Base-by-base conservation (phyloP, 148 eudicot species). In the Persicaria maculosa region DNA sequence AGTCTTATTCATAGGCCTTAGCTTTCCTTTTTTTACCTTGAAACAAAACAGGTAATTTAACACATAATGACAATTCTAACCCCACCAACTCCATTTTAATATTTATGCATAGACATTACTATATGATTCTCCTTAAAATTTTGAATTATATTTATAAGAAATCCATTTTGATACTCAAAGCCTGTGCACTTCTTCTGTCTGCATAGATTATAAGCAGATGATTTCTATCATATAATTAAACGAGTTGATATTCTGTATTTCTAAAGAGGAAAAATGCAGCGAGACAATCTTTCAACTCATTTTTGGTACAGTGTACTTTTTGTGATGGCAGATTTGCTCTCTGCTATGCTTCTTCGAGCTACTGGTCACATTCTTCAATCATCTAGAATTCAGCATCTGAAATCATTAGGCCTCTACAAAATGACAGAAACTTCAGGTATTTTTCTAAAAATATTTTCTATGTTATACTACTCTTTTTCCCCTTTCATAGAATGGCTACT, bases 261-360 rank as follows among this genome's bases (percentile, higher is more conserved):
- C 6, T 20, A 36, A 65, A 65, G 46, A 14, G 19, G 70, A 14
- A 40, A 65, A 65, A 15, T 45, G 70, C 70, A 65, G 36, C 40
- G 12, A 19, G 46, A 40, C 45, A 65, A 65, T 16, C 40, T 7
- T 22, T 79, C 86, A 85, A 81, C 86, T 53, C 81, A 81, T 79
- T 80, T 74, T 83, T 84, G 92, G 90, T 87, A 85, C 85, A 95
- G 98, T 88, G 86, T 90, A 83, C 91, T 90, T 75, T 95, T 87
- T 88, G 98, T 95, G 81, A 73, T 90, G 78, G 97, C 98, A 95
- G 98, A 95, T 87, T 80, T 92, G 74, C 47, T 88, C 69, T 72
- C 89, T 81, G 97, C 98, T 71, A 73, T 95, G 79, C 92, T 92
- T 81, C 88, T 95, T 78, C 91, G 93, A 82, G 86, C 90, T 71